Conservation (phyloP, 2,329 filamentous ascomycete genomes). For the Paraconiothyrium brasiliense region DNA sequence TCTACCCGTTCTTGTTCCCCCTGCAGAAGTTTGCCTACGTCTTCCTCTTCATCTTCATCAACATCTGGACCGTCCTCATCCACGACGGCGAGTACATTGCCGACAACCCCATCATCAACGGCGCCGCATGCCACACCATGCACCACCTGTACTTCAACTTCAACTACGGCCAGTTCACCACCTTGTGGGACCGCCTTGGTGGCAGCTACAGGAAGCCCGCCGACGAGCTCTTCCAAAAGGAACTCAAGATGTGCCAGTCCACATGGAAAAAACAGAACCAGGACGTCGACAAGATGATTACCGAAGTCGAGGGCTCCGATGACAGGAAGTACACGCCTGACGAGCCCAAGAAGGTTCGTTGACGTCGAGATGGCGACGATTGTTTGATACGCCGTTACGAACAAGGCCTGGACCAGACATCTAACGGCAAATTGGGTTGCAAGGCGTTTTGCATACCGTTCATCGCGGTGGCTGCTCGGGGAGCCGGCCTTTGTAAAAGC, state of each 20-base stretch:
- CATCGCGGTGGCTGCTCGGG: not conserved
- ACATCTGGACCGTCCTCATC: conserved; percentile 97
- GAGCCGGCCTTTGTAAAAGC: not conserved
- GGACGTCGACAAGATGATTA: conserved; percentile 79
- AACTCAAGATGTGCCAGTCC: conserved; percentile 82
- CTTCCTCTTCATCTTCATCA: conserved; percentile 87
- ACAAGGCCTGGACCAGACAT: not conserved
- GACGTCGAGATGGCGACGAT: not conserved
- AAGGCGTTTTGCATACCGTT: conserved; percentile 1
- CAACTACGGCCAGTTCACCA: conserved; percentile 96
- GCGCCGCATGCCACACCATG: conserved; percentile 90
- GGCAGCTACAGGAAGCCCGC: conserved; percentile 89
- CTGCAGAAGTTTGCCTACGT: conserved; percentile 92
- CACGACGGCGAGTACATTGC: conserved; percentile 95
- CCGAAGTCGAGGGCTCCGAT: conserved; percentile 72
- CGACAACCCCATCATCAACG: conserved; percentile 91
- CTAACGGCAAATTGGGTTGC: conserved; percentile 7
- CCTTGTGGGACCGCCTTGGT: conserved; percentile 87
- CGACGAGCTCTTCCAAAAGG: conserved; percentile 81
- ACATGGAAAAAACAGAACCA: conserved; percentile 82
- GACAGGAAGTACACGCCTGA: conserved; percentile 54
- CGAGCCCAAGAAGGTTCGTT: conserved; percentile 54
- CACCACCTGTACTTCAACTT: conserved; percentile 78
- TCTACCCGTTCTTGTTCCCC: conserved; percentile 92
- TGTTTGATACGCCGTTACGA: conserved; percentile 11